Conservation (phyloP, 148 eudicot genomes). For the Rhododendron ovatum region DNA sequence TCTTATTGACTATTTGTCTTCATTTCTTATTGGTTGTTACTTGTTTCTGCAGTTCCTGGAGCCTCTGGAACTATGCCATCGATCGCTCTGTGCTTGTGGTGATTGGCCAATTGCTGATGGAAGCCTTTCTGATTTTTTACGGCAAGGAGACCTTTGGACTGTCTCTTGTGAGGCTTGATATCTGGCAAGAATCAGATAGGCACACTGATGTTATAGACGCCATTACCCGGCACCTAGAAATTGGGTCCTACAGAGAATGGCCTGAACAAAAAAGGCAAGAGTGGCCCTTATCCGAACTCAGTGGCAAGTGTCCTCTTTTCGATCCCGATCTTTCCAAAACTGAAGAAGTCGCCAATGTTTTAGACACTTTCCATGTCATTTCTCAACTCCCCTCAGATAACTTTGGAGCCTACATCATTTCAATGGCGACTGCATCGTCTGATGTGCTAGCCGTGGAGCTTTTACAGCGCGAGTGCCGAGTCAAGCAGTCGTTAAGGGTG, state of each 20-base stretch:
- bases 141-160: slow-evolving; percentile 98
- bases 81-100: slow-evolving; percentile 86
- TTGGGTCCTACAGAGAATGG: slow-evolving; percentile 91
- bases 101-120: slow-evolving; percentile 89
- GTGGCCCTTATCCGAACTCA: slow-evolving; percentile 85
- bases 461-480: slow-evolving; percentile 76
- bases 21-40: not conserved
- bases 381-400: slow-evolving; percentile 80
- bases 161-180: slow-evolving; percentile 86
- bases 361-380: slow-evolving; percentile 75
- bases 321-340: slow-evolving; percentile 84
- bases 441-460: slow-evolving; percentile 97
- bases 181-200: slow-evolving; percentile 90
- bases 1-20: not conserved
- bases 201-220: slow-evolving; percentile 66
- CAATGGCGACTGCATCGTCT: slow-evolving; percentile 95
- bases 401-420: slow-evolving; percentile 89
- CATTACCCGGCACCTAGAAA: slow-evolving; percentile 62
- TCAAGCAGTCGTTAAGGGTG: slow-evolving; percentile 68
- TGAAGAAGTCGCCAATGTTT: slow-evolving; percentile 83
- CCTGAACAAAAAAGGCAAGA: slow-evolving; percentile 75
- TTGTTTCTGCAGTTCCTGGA: slow-evolving; percentile 58
- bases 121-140: slow-evolving; percentile 87
- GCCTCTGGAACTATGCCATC: slow-evolving; percentile 91
- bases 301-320: slow-evolving; percentile 82